Evolutionary conservation across 2,329 filamentous ascomycete species (phyloP).

Genomic region (Neofusicoccum ribis): DNA sequence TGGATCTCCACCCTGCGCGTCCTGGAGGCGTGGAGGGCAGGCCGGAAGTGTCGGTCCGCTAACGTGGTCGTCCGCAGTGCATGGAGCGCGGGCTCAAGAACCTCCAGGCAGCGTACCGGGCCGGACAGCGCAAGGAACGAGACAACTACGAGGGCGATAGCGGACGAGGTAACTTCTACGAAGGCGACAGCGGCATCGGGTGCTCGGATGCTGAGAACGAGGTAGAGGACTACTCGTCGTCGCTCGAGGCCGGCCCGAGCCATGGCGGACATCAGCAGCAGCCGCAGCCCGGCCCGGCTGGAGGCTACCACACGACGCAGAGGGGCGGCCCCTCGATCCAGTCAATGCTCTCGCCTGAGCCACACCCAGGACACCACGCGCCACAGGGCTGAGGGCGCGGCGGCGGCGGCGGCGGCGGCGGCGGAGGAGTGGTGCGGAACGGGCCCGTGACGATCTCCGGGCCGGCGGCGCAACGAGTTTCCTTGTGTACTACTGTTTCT

Average conservation of each 20-base stretch:
- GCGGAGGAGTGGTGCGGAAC: background rate
- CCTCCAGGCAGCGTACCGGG: slow-evolving; percentile 68
- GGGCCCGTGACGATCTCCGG: slow-evolving; percentile 2
- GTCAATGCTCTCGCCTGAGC: slow-evolving; percentile 35
- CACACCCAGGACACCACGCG: slow-evolving; percentile 7
- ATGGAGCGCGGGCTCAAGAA: slow-evolving; percentile 84
- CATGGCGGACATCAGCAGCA: slow-evolving; percentile 50
- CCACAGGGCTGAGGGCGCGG: background rate
- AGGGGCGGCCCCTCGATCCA: slow-evolving; percentile 41
- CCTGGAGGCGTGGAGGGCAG: no score
- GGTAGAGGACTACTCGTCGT: slow-evolving; percentile 28
- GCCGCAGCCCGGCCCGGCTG: slow-evolving; percentile 45
- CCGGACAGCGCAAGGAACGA: slow-evolving; percentile 66
- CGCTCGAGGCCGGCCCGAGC: slow-evolving; percentile 12
- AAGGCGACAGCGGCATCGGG: slow-evolving; percentile 71
- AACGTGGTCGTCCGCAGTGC: slow-evolving; percentile 54
- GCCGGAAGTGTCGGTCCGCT: slow-evolving; percentile 42
- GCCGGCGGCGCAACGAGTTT: slow-evolving; percentile 4
- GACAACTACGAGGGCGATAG: slow-evolving; percentile 40
- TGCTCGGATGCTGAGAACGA: slow-evolving; percentile 51
- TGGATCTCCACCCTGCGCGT: background rate
- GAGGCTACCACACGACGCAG: slow-evolving; percentile 21
- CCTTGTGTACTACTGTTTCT: background rate
- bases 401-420: background rate
- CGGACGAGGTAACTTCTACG: slow-evolving; percentile 31